Percentiles rank a stretch among this genome's conserved stretches.
Evolutionary conservation across 176 grass and related monocot species (phyloP).

Genomic region (Oryza glaberrima): DNA sequence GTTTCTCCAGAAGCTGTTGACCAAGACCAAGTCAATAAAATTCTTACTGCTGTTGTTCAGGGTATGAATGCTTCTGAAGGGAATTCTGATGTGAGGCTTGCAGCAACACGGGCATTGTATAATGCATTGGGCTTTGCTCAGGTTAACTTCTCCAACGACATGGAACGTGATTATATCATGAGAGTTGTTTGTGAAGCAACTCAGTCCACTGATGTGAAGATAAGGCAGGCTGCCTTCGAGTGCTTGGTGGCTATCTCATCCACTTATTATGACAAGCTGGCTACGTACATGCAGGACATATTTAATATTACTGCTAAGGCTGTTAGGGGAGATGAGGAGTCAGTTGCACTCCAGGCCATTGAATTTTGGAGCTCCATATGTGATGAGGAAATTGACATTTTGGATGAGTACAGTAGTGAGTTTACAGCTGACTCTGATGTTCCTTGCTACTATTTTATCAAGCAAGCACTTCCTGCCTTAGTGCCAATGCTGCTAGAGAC

Average conservation of each 20-base stretch:
- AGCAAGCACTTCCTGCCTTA: slow-evolving; percentile 76
- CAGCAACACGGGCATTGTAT: slow-evolving; percentile 78
- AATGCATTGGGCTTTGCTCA: slow-evolving; percentile 85
- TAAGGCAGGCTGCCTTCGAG: slow-evolving; percentile 85
- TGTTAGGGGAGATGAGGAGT: slow-evolving; percentile 84
- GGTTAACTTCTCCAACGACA: slow-evolving; percentile 86
- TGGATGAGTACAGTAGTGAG: slow-evolving; percentile 81
- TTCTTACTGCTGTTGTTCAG: slow-evolving; percentile 92
- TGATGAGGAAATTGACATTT: slow-evolving; percentile 91
- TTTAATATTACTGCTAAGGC: slow-evolving; percentile 86
- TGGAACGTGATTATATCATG: slow-evolving; percentile 95
- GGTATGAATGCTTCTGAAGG: slow-evolving; percentile 86
- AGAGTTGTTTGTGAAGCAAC: slow-evolving; percentile 82
- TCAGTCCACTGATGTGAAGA: slow-evolving; percentile 65
- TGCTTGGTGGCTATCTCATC: slow-evolving; percentile 88
- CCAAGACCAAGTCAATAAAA: slow-evolving; percentile 81
- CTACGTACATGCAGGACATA: slow-evolving; percentile 78
- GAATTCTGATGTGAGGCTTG: slow-evolving; percentile 76
- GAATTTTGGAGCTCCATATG: slow-evolving; percentile 96
- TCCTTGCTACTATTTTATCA: slow-evolving; percentile 84
- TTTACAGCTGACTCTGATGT: slow-evolving; percentile 83
- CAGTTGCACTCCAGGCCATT: slow-evolving; percentile 91
- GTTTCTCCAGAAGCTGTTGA: slow-evolving; percentile 75
- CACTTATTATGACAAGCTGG: slow-evolving; percentile 79
- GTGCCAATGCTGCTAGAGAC: slow-evolving; percentile 85